These are phyloP conservation scores for Fusarium nanum DNA, from an alignment of 2,329 filamentous ascomycete genomes.

Conservation along the genomic window DNA sequence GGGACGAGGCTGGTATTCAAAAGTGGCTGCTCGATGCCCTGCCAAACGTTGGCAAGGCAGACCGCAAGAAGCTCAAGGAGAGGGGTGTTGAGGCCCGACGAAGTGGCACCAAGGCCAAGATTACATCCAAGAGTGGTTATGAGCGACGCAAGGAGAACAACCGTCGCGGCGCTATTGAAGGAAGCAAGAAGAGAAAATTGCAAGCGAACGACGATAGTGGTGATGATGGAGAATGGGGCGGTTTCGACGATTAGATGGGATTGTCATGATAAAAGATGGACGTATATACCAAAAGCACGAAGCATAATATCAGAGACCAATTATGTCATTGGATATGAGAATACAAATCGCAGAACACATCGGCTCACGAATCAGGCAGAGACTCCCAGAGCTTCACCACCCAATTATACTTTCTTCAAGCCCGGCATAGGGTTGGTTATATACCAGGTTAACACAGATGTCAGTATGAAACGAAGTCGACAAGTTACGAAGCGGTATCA, in stretches of 20 bases:
- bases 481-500: not conserved
- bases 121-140: conserved; percentile 85
- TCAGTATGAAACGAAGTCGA: not conserved
- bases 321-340: not conserved
- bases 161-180: conserved; percentile 69
- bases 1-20: conserved; percentile 71
- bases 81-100: conserved; percentile 81
- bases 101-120: conserved; percentile 65
- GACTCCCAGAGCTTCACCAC: not conserved
- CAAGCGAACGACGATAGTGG: conserved; percentile 43
- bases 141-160: conserved; percentile 77
- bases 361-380: not conserved
- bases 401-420: not conserved
- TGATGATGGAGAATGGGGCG: conserved; percentile 58
- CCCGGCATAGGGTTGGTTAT: not conserved
- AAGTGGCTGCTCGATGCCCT: conserved; percentile 91
- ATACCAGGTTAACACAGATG: not conserved
- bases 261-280: not conserved
- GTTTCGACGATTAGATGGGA: conserved; percentile 53
- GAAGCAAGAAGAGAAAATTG: conserved; percentile 67
- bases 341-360: conserved; percentile 6
- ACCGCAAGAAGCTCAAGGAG: conserved; percentile 84
- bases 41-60: conserved; percentile 84
- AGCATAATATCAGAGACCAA: conserved; percentile 1
- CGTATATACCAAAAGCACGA: conserved; percentile 4